These are phyloP conservation scores for Quercus tomentella DNA, from an alignment of 331 rosid genomes.

Conservation along the genomic window DNA sequence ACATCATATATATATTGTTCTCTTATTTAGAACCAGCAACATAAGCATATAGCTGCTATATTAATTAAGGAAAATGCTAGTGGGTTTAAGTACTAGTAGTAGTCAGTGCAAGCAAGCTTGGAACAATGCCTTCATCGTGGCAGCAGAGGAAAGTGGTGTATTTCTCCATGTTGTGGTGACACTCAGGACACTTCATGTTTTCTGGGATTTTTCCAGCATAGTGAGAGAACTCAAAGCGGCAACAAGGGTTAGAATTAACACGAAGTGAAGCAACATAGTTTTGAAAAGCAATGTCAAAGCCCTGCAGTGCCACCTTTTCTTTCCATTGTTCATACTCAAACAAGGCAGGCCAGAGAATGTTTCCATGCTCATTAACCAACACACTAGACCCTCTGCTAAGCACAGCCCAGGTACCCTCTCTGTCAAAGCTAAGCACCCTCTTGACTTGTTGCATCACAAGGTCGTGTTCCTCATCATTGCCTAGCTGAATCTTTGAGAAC, in stretches of 20 bases:
- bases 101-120: too few species aligned
- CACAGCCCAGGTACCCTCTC: conserved; percentile 30
- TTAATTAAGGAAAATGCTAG: not conserved
- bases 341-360: conserved; percentile 22
- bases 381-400: conserved; percentile 32
- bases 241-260: conserved; percentile 25
- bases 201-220: conserved; percentile 41
- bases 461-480: conserved; percentile 23
- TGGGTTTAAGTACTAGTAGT: too few species aligned
- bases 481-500: conserved; percentile 42
- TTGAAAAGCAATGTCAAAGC: conserved; percentile 29
- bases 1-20: too few species aligned
- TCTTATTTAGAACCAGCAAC: too few species aligned
- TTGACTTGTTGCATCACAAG: conserved; percentile 38
- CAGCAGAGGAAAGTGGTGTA: conserved; percentile 43
- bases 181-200: conserved; percentile 42
- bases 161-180: conserved; percentile 34
- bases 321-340: conserved; percentile 37
- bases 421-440: conserved; percentile 42
- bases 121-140: conserved; percentile 24
- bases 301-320: conserved; percentile 9
- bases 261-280: conserved; percentile 20
- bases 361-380: conserved; percentile 37
- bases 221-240: conserved; percentile 40
- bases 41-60: too few species aligned